phyloP scores from a whole-genome alignment of 148 eudicot genomes.

The Polygonum maritimum region DNA sequence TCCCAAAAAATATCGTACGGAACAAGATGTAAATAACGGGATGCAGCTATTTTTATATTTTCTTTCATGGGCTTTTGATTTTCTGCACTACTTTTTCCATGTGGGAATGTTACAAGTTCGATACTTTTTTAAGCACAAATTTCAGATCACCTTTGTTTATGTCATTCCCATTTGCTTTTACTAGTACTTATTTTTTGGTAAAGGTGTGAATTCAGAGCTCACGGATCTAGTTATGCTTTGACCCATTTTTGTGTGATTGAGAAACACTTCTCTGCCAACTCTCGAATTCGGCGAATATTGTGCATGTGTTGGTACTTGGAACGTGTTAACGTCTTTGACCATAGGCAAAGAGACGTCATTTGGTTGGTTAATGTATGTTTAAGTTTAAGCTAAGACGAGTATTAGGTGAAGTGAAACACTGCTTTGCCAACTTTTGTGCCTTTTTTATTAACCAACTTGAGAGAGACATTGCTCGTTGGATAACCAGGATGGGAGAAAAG shows the following conservation, averaged over 20 bases:
- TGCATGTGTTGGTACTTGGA: neutral
- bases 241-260: too few relatives aligned
- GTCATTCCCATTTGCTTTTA: neutral
- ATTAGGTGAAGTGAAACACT: neutral
- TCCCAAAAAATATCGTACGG: neutral
- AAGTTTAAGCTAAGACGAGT: too few relatives aligned
- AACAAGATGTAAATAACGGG: conserved; percentile 5
- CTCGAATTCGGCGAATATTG: too few relatives aligned
- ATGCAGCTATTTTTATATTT: neutral
- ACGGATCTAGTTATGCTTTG: neutral
- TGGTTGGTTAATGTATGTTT: too few relatives aligned
- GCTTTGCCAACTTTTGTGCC: neutral
- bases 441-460: neutral
- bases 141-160: neutral
- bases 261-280: too few relatives aligned
- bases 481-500: too few relatives aligned
- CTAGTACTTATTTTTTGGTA: neutral
- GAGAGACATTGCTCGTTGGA: too few relatives aligned
- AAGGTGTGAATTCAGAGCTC: neutral
- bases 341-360: too few relatives aligned
- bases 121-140: neutral
- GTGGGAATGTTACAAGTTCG: neutral
- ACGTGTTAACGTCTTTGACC: too few relatives aligned
- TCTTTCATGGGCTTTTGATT: neutral
- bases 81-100: neutral